These are phyloP conservation scores for Termitomyces sp. DNA, from an alignment of 768 basidiomycete genomes.

Conservation along the genomic window DNA sequence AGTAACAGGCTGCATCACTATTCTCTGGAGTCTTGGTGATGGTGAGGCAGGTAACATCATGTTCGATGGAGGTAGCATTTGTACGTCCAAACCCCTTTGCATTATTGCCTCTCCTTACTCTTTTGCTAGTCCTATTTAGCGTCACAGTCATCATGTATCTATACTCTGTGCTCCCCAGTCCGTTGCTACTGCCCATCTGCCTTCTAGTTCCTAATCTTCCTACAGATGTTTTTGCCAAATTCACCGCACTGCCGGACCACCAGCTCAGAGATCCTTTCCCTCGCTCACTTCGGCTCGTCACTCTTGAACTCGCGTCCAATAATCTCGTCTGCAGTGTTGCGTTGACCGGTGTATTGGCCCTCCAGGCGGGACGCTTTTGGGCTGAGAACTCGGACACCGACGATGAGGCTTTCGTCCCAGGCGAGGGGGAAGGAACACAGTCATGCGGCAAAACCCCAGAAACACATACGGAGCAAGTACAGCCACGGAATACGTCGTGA, in stretches of 20 bases:
- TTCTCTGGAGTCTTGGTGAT: slow-evolving; percentile 75
- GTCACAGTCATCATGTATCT: slow-evolving; percentile 68
- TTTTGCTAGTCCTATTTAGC: slow-evolving; percentile 60
- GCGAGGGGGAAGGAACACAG: slow-evolving; percentile 17
- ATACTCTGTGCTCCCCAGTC: slow-evolving; percentile 77
- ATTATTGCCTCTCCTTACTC: neutral
- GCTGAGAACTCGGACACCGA: slow-evolving; percentile 68
- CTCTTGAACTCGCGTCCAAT: slow-evolving; percentile 75
- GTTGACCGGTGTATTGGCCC: slow-evolving; percentile 76
- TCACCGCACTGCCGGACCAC: slow-evolving; percentile 50
- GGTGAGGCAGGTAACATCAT: slow-evolving; percentile 79
- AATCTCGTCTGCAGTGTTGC: slow-evolving; percentile 86
- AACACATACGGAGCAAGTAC: slow-evolving; percentile 10
- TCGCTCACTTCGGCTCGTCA: slow-evolving; percentile 49
- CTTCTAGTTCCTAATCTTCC: neutral
- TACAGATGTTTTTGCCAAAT: slow-evolving; percentile 54
- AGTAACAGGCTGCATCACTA: slow-evolving; percentile 54
- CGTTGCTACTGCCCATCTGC: slow-evolving; percentile 20
- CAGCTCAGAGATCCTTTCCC: slow-evolving; percentile 56
- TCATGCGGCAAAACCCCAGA: slow-evolving; percentile 29
- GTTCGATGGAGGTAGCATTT: slow-evolving; percentile 88
- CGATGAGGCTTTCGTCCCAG: slow-evolving; percentile 36
- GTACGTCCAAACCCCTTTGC: slow-evolving; percentile 36
- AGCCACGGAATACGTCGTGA: neutral
- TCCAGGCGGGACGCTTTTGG: slow-evolving; percentile 85